phyloP scores from a whole-genome alignment of 2,329 filamentous ascomycete species.

The Xylariaceae sp. region DNA sequence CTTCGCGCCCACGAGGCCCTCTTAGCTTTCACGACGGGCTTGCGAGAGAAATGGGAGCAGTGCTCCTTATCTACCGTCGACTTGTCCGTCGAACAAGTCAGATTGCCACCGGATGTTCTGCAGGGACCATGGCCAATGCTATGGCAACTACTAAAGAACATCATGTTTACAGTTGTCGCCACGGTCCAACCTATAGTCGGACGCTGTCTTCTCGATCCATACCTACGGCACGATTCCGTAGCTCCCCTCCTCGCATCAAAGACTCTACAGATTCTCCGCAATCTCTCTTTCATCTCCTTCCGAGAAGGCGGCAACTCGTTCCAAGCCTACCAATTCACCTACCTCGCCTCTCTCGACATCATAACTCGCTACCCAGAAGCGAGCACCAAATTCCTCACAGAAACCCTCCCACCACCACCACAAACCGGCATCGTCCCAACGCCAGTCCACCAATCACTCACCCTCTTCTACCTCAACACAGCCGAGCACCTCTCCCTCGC shows the following conservation, averaged over 20 bases:
- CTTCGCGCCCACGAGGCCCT: conserved; percentile 58
- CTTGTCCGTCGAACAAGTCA: conserved; percentile 57
- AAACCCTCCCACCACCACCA: conserved; percentile 45
- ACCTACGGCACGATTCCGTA: conserved; percentile 38
- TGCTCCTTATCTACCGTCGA: conserved; percentile 73
- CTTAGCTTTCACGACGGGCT: conserved; percentile 59
- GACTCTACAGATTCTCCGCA: conserved; percentile 68
- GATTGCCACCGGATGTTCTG: conserved; percentile 61
- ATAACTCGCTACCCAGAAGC: conserved; percentile 66
- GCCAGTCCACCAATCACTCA: conserved; percentile 67
- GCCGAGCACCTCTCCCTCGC: conserved; percentile 77
- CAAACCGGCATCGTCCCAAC: conserved; percentile 54
- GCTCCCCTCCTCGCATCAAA: conserved; percentile 67
- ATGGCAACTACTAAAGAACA: conserved; percentile 71
- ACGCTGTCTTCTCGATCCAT: conserved; percentile 52
- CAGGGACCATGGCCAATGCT: conserved; percentile 65
- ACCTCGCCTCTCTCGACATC: conserved; percentile 77
- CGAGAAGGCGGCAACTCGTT: conserved; percentile 70
- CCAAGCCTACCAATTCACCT: conserved; percentile 80
- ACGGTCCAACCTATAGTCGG: conserved; percentile 71
- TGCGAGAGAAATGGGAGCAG: conserved; percentile 70
- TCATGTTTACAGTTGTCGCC: conserved; percentile 71
- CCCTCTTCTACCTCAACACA: conserved; percentile 83
- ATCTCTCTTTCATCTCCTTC: conserved; percentile 77
- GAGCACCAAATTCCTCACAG: conserved; percentile 62